Percentiles rank a stretch among this genome's conserved stretches.
These are phyloP conservation scores for Cairneyella variabilis DNA, from an alignment of 495 filamentous ascomycete species.

Conservation along the genomic window DNA sequence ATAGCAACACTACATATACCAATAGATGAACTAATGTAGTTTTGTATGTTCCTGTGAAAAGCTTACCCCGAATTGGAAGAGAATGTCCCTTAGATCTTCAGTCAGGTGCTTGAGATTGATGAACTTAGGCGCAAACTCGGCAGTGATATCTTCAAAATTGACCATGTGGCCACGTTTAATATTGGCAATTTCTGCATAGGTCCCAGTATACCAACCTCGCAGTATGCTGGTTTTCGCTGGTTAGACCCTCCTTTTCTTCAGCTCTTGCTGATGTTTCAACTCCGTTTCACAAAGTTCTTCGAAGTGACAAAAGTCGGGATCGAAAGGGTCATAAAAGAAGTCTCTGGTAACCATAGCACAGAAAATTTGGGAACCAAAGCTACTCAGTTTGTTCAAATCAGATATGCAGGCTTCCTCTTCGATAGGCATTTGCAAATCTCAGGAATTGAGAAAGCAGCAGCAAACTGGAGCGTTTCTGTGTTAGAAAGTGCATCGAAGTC, in stretches of 20 bases:
- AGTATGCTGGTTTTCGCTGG: slow-evolving; percentile 15
- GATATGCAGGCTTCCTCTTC: not conserved
- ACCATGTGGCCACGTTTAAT: slow-evolving; percentile 11
- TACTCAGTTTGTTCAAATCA: slow-evolving; percentile 3
- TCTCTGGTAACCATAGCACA: not conserved
- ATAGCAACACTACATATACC: too few species aligned
- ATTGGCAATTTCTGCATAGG: slow-evolving; percentile 17
- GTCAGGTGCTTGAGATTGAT: slow-evolving; percentile 1
- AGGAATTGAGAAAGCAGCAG: not conserved
- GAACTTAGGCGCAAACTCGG: slow-evolving; percentile 14
- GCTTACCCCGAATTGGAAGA: slow-evolving; percentile 3
- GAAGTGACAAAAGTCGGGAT: too few species aligned
- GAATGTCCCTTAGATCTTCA: slow-evolving; percentile 5
- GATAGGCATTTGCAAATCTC: slow-evolving; percentile 5
- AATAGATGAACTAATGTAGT: too few species aligned
- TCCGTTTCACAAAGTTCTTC: too few species aligned
- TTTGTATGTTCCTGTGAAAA: slow-evolving; percentile 15
- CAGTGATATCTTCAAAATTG: slow-evolving; percentile 16
- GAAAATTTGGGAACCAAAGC: not conserved
- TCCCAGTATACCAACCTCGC: slow-evolving; percentile 16
- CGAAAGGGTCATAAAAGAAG: too few species aligned
- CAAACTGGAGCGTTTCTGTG: slow-evolving; percentile 8
- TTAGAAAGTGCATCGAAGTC: not conserved
- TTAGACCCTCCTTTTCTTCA: slow-evolving; percentile 7
- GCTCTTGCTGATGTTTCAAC: too few species aligned